A percentile compares a stretch with the other conserved stretches of the same genome.
Evolutionary conservation across 1,139 yeast species (phyloP).

Genomic region (Zygosaccharomyces sapae): DNA sequence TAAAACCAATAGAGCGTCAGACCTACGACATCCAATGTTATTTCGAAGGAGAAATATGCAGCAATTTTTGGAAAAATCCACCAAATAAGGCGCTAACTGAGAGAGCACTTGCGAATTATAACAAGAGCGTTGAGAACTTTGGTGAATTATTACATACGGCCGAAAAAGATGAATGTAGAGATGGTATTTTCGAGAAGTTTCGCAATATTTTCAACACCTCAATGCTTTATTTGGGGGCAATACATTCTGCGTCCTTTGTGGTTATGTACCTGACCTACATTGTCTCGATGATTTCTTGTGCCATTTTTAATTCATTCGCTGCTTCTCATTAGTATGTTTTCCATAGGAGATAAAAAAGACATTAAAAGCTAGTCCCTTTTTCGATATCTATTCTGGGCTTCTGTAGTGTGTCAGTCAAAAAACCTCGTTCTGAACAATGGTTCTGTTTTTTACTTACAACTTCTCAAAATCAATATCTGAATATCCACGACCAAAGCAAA

Average conservation of each 20-base stretch:
- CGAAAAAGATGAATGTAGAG: background rate
- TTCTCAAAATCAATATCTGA: background rate
- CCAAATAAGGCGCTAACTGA: background rate
- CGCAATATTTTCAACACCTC: background rate
- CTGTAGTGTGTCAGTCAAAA: background rate
- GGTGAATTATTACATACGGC: background rate
- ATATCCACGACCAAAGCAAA: background rate
- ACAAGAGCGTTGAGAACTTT: background rate
- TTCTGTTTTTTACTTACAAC: background rate
- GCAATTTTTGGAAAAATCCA: background rate
- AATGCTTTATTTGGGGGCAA: background rate
- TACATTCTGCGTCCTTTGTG: background rate
- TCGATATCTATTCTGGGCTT: background rate
- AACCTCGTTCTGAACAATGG: background rate
- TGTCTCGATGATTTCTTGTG: background rate
- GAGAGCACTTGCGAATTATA: background rate
- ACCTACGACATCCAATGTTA: background rate
- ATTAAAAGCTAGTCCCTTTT: background rate
- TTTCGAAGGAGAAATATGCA: background rate
- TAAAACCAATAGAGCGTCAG: background rate
- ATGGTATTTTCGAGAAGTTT: background rate
- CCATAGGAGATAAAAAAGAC: no score
- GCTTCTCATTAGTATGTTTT: background rate
- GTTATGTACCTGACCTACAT: background rate
- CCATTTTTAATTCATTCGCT: background rate